Conservation (phyloP, 768 basidiomycete species). For the Hortiboletus campestris region DNA sequence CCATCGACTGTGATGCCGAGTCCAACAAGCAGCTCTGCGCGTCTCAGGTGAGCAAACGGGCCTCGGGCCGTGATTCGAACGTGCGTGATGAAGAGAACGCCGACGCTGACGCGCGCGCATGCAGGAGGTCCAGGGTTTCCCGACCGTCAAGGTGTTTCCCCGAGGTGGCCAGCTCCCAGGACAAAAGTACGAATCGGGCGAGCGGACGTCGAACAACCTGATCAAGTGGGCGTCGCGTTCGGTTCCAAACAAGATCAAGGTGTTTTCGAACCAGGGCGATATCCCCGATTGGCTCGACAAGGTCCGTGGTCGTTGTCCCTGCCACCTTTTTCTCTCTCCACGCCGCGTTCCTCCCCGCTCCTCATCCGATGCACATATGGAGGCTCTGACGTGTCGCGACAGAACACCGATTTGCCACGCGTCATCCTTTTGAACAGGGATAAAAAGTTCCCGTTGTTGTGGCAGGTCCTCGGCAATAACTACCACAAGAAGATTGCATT, state of each 20-base stretch:
- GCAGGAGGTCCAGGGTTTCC: constrained; percentile 84
- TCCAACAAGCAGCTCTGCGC: constrained; percentile 80
- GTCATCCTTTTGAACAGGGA: constrained; percentile 74
- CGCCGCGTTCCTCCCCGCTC: neutral
- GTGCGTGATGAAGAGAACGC: neutral
- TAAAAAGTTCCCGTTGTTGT: constrained; percentile 72
- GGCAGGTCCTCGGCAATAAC: constrained; percentile 76
- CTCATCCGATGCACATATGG: neutral
- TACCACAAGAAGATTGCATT: constrained; percentile 63
- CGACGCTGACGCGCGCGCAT: neutral
- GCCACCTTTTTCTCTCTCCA: neutral
- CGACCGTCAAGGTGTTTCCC: constrained; percentile 91
- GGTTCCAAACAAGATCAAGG: constrained; percentile 69
- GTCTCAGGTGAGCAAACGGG: constrained; percentile 52
- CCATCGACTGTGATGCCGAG: constrained; percentile 88
- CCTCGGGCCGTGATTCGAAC: neutral
- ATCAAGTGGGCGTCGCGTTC: constrained; percentile 74
- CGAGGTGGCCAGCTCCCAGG: constrained; percentile 63
- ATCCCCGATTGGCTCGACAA: constrained; percentile 66
- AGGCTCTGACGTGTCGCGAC: neutral
- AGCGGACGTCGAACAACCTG: constrained; percentile 70
- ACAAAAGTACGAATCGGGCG: constrained; percentile 61
- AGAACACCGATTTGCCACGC: constrained; percentile 47
- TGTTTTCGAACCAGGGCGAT: constrained; percentile 54
- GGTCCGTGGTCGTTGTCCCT: constrained; percentile 41